Percentiles rank a stretch among this genome's conserved stretches.
phyloP scores from a whole-genome alignment of 2,329 filamentous ascomycete species.

The Colletotrichum chrysophilum region DNA sequence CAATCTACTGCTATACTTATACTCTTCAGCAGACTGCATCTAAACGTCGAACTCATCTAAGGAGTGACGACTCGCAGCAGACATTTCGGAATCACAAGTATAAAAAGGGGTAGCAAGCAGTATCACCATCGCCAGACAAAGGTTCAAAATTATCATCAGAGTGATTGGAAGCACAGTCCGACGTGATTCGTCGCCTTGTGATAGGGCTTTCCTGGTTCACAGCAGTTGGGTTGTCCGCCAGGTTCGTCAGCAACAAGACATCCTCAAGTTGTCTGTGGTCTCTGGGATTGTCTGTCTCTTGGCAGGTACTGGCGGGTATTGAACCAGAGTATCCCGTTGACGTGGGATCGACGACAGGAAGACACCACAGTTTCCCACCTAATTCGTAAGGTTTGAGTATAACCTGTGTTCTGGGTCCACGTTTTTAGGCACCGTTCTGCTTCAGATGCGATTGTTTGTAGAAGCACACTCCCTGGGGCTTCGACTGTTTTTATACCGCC shows the following conservation, averaged over 20 bases:
- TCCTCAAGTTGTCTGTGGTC: background rate
- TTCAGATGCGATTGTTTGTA: background rate
- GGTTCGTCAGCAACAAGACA: background rate
- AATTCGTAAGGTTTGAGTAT: background rate
- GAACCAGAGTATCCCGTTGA: background rate
- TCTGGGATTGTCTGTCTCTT: background rate
- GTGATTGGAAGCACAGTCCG: background rate
- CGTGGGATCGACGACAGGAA: background rate
- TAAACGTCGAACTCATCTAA: background rate
- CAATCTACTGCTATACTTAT: background rate
- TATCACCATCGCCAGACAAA: background rate
- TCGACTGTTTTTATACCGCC: background rate
- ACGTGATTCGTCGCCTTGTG: background rate
- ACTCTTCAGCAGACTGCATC: background rate
- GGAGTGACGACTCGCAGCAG: no score
- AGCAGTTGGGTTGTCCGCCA: background rate
- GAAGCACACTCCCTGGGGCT: background rate
- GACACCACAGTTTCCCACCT: background rate
- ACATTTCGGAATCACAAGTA: accelerated
- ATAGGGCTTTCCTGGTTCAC: background rate
- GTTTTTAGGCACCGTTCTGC: background rate
- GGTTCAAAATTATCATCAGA: no score
- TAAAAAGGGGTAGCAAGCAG: accelerated
- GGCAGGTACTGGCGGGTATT: background rate
- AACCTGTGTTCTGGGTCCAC: background rate